Evolutionary conservation across 2,329 filamentous ascomycete genomes (phyloP).

Genomic region (Exophiala alcalophila): DNA sequence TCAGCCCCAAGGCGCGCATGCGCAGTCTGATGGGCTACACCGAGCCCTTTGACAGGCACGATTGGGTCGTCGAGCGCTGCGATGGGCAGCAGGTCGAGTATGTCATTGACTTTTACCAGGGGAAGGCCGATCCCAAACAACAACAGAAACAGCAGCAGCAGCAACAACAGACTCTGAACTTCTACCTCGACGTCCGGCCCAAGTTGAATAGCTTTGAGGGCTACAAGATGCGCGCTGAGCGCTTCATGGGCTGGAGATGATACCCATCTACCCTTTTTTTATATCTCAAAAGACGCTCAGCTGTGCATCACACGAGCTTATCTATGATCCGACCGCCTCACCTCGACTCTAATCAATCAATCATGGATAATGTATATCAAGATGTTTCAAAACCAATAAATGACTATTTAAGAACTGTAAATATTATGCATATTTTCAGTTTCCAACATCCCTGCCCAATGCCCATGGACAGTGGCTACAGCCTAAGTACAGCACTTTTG

Average conservation of each 20-base stretch:
- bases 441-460: too few relatives aligned
- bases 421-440: too few relatives aligned
- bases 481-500: too few relatives aligned
- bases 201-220: slow-evolving; percentile 64
- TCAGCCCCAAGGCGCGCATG: slow-evolving; percentile 80
- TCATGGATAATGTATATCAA: too few relatives aligned
- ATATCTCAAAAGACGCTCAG: too few relatives aligned
- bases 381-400: too few relatives aligned
- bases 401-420: too few relatives aligned
- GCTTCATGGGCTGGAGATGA: slow-evolving; percentile 34
- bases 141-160: slow-evolving; percentile 27
- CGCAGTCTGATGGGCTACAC: slow-evolving; percentile 73
- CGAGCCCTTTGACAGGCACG: slow-evolving; percentile 89
- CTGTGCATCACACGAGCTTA: too few relatives aligned
- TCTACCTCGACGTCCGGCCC: slow-evolving; percentile 63
- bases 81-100: slow-evolving; percentile 75
- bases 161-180: slow-evolving; percentile 51
- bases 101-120: slow-evolving; percentile 96
- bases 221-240: slow-evolving; percentile 54
- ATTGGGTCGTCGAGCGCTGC: slow-evolving; percentile 95
- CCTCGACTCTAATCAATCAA: too few relatives aligned
- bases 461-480: too few relatives aligned
- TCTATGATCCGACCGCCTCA: too few relatives aligned
- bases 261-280: too few relatives aligned
- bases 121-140: slow-evolving; percentile 45